A percentile compares a stretch with the other conserved stretches of the same genome.
Evolutionary conservation across 2,329 filamentous ascomycete genomes (phyloP).

Genomic region (Cryphonectria carpinicola): DNA sequence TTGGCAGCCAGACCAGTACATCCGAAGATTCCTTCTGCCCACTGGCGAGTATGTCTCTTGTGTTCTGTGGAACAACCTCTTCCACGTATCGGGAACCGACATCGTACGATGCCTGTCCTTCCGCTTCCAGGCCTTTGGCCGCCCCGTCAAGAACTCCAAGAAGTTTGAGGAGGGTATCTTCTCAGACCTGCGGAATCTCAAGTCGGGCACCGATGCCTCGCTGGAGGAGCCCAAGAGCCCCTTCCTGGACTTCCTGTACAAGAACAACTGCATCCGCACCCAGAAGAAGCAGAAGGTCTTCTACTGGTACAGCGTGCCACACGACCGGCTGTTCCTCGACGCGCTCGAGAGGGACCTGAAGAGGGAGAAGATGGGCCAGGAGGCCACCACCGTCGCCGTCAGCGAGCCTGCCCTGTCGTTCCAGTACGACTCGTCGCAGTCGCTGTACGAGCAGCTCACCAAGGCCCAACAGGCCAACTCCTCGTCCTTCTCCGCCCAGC

Average conservation of each 20-base stretch:
- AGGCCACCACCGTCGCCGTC: conserved; percentile 94
- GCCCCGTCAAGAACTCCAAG: conserved; percentile 98
- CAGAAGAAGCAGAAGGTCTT: conserved; percentile 99
- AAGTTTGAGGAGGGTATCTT: conserved; percentile 99
- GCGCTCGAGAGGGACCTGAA: conserved; percentile 96
- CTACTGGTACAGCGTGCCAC: conserved; percentile 99
- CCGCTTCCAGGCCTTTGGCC: conserved; percentile 96
- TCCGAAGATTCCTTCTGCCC: conserved; percentile 90
- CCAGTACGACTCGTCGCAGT: conserved; percentile 98
- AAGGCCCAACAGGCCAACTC: conserved; percentile 99
- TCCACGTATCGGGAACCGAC: conserved; percentile 98
- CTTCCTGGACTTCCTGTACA: conserved; percentile 98
- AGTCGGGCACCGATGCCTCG: conserved; percentile 96
- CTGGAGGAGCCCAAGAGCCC: conserved; percentile 98
- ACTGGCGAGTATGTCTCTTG: conserved; percentile 99
- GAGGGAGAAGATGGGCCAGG: conserved; percentile 99
- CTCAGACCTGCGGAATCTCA: conserved; percentile 95
- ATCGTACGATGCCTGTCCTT: conserved; percentile 98
- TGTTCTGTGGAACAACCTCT: conserved; percentile 97
- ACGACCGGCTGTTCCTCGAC: conserved; percentile 96
- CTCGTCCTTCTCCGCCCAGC: conserved; percentile 88
- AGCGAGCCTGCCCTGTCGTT: conserved; percentile 97
- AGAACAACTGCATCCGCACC: conserved; percentile 99
- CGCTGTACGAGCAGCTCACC: conserved; percentile 97
- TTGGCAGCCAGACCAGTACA: conserved; percentile 96